A percentile compares a stretch with the other conserved stretches of the same genome.
phyloP scores from a whole-genome alignment of 805 yeast species.

The Tetrapisispora arboricola region DNA sequence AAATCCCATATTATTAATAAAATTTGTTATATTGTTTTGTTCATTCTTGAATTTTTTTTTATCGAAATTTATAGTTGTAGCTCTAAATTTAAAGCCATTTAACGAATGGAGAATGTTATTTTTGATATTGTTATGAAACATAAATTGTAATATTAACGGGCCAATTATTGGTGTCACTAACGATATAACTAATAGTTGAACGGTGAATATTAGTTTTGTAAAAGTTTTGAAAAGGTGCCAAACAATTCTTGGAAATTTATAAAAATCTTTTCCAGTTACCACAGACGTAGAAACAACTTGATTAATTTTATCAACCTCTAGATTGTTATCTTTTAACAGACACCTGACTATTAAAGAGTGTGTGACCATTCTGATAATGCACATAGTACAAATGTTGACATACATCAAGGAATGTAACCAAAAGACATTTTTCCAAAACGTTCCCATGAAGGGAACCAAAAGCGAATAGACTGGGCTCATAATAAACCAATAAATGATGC shows the following conservation, averaged over 20 bases:
- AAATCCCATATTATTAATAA: neutral
- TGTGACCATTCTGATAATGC: neutral
- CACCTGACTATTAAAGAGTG: neutral
- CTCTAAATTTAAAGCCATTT: neutral
- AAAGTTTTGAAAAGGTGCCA: neutral
- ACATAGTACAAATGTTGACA: slow-evolving; percentile 1
- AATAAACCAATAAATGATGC: slow-evolving; percentile 1
- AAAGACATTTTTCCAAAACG: neutral
- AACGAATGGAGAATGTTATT: neutral
- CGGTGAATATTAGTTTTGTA: neutral
- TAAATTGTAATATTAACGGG: neutral
- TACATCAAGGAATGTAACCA: slow-evolving; percentile 2
- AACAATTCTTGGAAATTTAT: neutral
- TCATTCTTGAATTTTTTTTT: neutral
- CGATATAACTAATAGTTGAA: neutral
- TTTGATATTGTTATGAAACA: too few species aligned
- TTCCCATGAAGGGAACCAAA: neutral
- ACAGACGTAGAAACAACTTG: neutral
- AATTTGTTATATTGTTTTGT: neutral
- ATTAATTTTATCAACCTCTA: neutral
- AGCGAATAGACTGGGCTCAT: neutral
- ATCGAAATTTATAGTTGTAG: too few species aligned
- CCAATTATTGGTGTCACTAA: neutral
- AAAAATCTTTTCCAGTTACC: too few species aligned
- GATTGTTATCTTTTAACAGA: neutral